A percentile compares a stretch with the other conserved stretches of the same genome.
phyloP scores from a whole-genome alignment of 2,329 filamentous ascomycete species.

The Balansia obtecta region DNA sequence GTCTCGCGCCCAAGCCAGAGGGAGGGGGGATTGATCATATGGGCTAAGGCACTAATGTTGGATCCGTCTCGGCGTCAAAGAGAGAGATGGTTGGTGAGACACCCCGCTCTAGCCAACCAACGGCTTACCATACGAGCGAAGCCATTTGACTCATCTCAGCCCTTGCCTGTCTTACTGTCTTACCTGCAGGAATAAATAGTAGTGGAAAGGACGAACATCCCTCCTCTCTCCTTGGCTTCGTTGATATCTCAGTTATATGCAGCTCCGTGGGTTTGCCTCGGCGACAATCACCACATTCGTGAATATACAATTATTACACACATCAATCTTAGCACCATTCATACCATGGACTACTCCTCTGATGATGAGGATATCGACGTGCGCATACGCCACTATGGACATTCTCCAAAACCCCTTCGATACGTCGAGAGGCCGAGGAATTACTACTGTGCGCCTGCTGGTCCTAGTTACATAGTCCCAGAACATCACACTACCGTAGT shows the following conservation, averaged over 20 bases:
- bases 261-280: too few relatives aligned
- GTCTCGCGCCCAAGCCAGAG: too few relatives aligned
- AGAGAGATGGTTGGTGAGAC: neutral
- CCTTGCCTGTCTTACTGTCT: neutral
- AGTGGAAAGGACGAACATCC: neutral
- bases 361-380: slow-evolving; percentile 45
- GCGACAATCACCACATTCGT: too few relatives aligned
- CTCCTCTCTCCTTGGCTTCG: neutral
- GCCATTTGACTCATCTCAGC: neutral
- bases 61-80: too few relatives aligned
- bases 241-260: neutral
- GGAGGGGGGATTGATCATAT: neutral
- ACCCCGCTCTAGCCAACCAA: slow-evolving; percentile 3
- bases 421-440: slow-evolving; percentile 31
- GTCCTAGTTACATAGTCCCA: slow-evolving; percentile 29
- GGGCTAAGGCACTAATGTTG: too few relatives aligned
- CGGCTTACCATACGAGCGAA: neutral
- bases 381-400: slow-evolving; percentile 29
- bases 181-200: neutral
- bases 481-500: slow-evolving; percentile 34
- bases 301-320: neutral
- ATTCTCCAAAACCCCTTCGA: slow-evolving; percentile 28
- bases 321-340: neutral
- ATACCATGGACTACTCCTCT: slow-evolving; percentile 27
- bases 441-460: slow-evolving; percentile 28